Percentiles rank a stretch among this genome's conserved stretches.
Evolutionary conservation across 2,329 filamentous ascomycete genomes (phyloP).

Genomic region (Onygenales sp.): DNA sequence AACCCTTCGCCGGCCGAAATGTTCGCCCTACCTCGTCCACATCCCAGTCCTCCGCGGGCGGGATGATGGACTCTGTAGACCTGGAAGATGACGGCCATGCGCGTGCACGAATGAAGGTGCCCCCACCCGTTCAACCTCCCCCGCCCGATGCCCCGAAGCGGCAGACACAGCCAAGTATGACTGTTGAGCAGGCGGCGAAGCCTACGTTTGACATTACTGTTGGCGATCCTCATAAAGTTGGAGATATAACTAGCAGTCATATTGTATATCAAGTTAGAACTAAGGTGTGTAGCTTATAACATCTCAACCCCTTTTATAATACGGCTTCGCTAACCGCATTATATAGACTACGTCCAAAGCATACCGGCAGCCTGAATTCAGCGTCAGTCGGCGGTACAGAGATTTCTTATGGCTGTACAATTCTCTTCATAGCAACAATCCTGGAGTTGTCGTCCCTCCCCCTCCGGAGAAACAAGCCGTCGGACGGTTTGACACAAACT

Average conservation of each 20-base stretch:
- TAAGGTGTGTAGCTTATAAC: slow-evolving; percentile 48
- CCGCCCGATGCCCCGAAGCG: slow-evolving; percentile 38
- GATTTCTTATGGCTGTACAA: slow-evolving; percentile 98
- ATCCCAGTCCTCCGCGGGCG: slow-evolving; percentile 39
- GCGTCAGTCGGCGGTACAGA: slow-evolving; percentile 85
- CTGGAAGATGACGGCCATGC: slow-evolving; percentile 55
- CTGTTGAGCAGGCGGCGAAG: slow-evolving; percentile 86
- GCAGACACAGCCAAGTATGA: slow-evolving; percentile 66
- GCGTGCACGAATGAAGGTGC: slow-evolving; percentile 52
- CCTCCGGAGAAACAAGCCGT: slow-evolving; percentile 97
- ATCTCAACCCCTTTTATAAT: neutral
- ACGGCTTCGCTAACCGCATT: neutral
- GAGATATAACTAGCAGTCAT: slow-evolving; percentile 90
- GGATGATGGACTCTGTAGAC: slow-evolving; percentile 56
- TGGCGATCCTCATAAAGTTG: slow-evolving; percentile 95
- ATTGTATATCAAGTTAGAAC: slow-evolving; percentile 96
- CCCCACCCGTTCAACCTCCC: slow-evolving; percentile 50
- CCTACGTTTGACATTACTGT: slow-evolving; percentile 85
- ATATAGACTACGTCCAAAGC: slow-evolving; percentile 84
- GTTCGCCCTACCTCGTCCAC: slow-evolving; percentile 29
- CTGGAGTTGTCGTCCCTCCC: slow-evolving; percentile 87
- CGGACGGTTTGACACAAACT: slow-evolving; percentile 90
- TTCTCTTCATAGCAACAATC: slow-evolving; percentile 86
- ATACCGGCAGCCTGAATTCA: slow-evolving; percentile 85
- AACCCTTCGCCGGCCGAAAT: slow-evolving; percentile 33